A percentile compares a stretch with the other conserved stretches of the same genome.
Conservation (phyloP, 495 filamentous ascomycete genomes). For the Thermothielavioides terrestris region DNA sequence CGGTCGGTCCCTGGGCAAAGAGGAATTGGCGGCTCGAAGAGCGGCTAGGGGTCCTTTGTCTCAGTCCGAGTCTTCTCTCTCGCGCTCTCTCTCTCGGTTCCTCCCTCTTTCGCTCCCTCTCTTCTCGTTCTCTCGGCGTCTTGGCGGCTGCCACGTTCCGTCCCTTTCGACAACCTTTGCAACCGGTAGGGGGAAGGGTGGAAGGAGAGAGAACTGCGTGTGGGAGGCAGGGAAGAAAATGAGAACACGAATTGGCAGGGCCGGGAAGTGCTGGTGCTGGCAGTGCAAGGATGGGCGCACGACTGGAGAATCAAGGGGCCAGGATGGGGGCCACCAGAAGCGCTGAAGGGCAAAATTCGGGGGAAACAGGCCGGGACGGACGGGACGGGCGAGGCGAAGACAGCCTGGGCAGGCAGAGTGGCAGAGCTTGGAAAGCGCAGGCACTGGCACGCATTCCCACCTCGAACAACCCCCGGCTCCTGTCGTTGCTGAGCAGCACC, state of each 20-base stretch:
- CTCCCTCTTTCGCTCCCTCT: too few relatives aligned
- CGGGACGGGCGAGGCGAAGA: neutral
- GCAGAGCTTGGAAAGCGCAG: neutral
- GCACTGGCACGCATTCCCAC: neutral
- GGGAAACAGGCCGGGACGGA: neutral
- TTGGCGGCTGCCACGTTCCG: conserved; percentile 1
- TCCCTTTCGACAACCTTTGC: neutral
- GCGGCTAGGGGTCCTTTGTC: conserved; percentile 17
- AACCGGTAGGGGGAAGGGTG: neutral
- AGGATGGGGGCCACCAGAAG: conserved; percentile 3
- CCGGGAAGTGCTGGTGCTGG: too few relatives aligned
- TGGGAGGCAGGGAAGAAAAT: neutral
- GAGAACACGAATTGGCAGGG: conserved; percentile 7
- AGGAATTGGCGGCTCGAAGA: conserved; percentile 2
- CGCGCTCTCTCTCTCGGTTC: too few relatives aligned
- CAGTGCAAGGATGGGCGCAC: conserved; percentile 5
- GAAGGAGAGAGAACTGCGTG: neutral
- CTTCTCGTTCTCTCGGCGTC: too few relatives aligned
- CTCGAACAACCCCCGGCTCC: neutral
- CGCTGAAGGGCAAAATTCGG: conserved; percentile 5
- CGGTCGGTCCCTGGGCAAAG: neutral
- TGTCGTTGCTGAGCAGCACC: neutral
- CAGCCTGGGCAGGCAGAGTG: conserved; percentile 8
- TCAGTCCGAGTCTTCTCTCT: conserved; percentile 7
- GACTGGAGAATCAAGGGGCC: neutral